Conservation (phyloP, 2,329 filamentous ascomycete species). For the Cryoendolithus antarcticus region DNA sequence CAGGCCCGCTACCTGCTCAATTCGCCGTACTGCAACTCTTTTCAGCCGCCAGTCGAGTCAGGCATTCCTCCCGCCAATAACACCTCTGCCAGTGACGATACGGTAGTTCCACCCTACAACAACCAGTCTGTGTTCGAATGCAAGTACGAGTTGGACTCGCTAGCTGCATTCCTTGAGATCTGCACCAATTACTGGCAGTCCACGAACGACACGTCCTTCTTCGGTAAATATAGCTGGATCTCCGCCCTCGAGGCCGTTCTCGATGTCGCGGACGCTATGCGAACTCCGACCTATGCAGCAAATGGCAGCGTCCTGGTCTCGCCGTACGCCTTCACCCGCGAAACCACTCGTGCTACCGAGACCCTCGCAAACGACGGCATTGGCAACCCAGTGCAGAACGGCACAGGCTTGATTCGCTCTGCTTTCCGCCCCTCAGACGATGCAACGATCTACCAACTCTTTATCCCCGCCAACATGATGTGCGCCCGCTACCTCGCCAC, state of each 20-base stretch:
- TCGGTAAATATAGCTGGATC: slow-evolving; percentile 36
- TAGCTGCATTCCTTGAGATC: slow-evolving; percentile 40
- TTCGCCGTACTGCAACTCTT: slow-evolving; percentile 43
- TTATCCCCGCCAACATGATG: slow-evolving; percentile 54
- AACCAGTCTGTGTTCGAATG: slow-evolving; percentile 38
- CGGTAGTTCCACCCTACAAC: slow-evolving; percentile 31
- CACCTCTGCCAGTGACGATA: slow-evolving; percentile 27
- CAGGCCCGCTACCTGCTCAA: slow-evolving; percentile 56
- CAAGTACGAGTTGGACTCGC: slow-evolving; percentile 42
- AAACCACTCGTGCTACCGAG: slow-evolving; percentile 33
- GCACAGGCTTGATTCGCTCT: slow-evolving; percentile 37
- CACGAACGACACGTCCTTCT: slow-evolving; percentile 36
- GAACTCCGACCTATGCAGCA: slow-evolving; percentile 34
- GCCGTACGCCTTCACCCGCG: slow-evolving; percentile 36
- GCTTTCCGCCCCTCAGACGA: slow-evolving; percentile 41
- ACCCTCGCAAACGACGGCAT: slow-evolving; percentile 41
- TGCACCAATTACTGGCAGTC: slow-evolving; percentile 37
- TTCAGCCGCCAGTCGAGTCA: slow-evolving; percentile 39
- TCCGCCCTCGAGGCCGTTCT: slow-evolving; percentile 33
- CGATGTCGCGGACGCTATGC: slow-evolving; percentile 34
- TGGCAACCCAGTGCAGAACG: slow-evolving; percentile 38
- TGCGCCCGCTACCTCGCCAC: slow-evolving; percentile 51
- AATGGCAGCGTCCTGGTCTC: slow-evolving; percentile 32
- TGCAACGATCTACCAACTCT: slow-evolving; percentile 37
- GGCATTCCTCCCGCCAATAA: slow-evolving; percentile 29